These are phyloP conservation scores for Aphanocladium album DNA, from an alignment of 2,329 filamentous ascomycete species.

Conservation along the genomic window DNA sequence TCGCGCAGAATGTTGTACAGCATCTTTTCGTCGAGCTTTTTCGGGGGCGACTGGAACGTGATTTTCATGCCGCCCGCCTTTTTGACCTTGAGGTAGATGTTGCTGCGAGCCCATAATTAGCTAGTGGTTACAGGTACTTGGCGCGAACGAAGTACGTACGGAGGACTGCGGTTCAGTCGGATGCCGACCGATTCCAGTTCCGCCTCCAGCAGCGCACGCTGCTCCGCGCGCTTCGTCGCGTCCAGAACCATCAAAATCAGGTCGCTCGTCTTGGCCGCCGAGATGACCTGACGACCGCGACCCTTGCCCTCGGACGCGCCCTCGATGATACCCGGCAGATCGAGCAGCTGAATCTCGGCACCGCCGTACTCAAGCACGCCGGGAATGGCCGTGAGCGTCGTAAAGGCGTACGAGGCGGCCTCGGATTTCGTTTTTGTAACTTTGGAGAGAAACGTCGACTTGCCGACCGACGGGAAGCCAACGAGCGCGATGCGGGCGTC, in stretches of 20 bases:
- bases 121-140: neutral
- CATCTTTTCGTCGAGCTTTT: slow-evolving; percentile 95
- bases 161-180: slow-evolving; percentile 82
- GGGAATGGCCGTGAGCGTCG: slow-evolving; percentile 92
- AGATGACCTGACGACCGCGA: slow-evolving; percentile 91
- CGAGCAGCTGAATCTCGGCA: slow-evolving; percentile 95
- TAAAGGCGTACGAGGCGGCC: slow-evolving; percentile 95
- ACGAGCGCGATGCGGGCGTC: slow-evolving; percentile 96
- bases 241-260: slow-evolving; percentile 95
- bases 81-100: slow-evolving; percentile 95
- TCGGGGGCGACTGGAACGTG: slow-evolving; percentile 85
- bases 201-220: slow-evolving; percentile 80
- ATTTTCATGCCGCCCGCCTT: slow-evolving; percentile 99
- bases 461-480: slow-evolving; percentile 97
- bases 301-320: slow-evolving; percentile 95
- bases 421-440: slow-evolving; percentile 98
- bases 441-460: slow-evolving; percentile 97
- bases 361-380: slow-evolving; percentile 97
- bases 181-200: slow-evolving; percentile 96
- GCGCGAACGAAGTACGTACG: slow-evolving; percentile 49
- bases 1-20: slow-evolving; percentile 94
- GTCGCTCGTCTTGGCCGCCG: slow-evolving; percentile 96
- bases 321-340: slow-evolving; percentile 97
- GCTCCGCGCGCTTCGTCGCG: slow-evolving; percentile 93
- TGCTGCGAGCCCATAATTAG: slow-evolving; percentile 45